Evolutionary conservation across 345 rosid species (phyloP), one percentile per base, ranked within the genome.

Genomic region (Brassica carinata): DNA sequence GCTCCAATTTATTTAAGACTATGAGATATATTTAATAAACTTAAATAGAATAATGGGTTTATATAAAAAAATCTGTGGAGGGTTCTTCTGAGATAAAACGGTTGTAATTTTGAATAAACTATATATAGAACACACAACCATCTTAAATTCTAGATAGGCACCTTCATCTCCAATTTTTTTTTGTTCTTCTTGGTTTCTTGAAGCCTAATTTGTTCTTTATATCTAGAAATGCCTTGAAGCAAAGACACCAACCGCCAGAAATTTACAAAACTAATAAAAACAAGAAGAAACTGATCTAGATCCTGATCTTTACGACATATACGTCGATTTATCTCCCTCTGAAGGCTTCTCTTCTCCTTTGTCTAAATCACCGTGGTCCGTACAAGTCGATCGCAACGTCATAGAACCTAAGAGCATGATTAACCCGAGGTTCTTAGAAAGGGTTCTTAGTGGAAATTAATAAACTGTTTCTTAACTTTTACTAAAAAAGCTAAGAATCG

Each of bases 361-460:
- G 19, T 30, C 75, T 5, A 87, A 89, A 38, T 92, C 97, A 5
- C 94, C 98, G 45, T 90, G 98, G 97, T 82, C 94, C 4, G 40
- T 84, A 26, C 90, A 79, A 1, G 11, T 73, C 18, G 81, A 61
- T 31, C 14, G 58, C 11, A 33, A 57, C 68, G 34, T 14, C 69
- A 29, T 29, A 9, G 72, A 69, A 18, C 69, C 72, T 5, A 80
- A 57, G n/a, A n/a, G n/a, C n/a, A n/a, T n/a, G n/a, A n/a, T n/a
- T n/a, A n/a, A n/a, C n/a, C n/a, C n/a, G n/a, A n/a, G n/a, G n/a
- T n/a, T n/a, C n/a, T n/a, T n/a, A n/a, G n/a, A n/a, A n/a, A n/a
- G n/a, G n/a, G n/a, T n/a, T n/a, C n/a, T n/a, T n/a, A n/a, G n/a
- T n/a, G 19, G 19, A 19, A 19, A 19, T 19, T 19, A 19, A 19